Conservation (phyloP, 495 filamentous ascomycete genomes). For the Aspergillus heteromorphus region DNA sequence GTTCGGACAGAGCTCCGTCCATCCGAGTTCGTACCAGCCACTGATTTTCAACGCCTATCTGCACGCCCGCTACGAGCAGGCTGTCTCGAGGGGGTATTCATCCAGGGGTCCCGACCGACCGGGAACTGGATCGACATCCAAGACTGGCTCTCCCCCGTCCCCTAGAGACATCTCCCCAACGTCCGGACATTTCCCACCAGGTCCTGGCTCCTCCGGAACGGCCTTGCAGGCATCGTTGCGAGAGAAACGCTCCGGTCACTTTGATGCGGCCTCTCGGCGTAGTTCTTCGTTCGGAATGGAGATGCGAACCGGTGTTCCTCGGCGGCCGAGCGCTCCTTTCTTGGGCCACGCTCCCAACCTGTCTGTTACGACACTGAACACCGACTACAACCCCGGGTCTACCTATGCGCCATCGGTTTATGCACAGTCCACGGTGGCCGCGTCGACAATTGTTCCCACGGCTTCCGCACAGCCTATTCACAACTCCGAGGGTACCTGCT, state of each 20-base stretch:
- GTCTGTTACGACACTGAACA: constrained; percentile 78
- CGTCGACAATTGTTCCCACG: constrained; percentile 95
- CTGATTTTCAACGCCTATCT: constrained; percentile 88
- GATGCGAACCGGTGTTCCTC: constrained; percentile 52
- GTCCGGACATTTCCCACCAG: constrained; percentile 72
- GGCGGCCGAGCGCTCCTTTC: constrained; percentile 82
- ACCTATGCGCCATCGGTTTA: constrained; percentile 94
- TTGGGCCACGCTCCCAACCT: constrained; percentile 72
- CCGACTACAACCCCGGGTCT: constrained; percentile 66
- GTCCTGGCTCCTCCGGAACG: constrained; percentile 80
- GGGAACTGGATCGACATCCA: constrained; percentile 70
- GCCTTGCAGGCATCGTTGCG: constrained; percentile 76
- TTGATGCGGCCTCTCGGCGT: constrained; percentile 74
- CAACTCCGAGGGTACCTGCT: constrained; percentile 80
- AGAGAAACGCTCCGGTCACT: constrained; percentile 93
- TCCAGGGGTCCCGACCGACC: constrained; percentile 66
- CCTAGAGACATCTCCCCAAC: constrained; percentile 71
- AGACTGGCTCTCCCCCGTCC: constrained; percentile 70
- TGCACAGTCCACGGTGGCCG: constrained; percentile 92
- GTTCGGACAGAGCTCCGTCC: constrained; percentile 63
- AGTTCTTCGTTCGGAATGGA: constrained; percentile 90
- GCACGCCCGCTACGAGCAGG: constrained; percentile 61
- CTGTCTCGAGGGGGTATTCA: constrained; percentile 36
- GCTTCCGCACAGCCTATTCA: constrained; percentile 76
- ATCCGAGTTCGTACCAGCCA: constrained; percentile 40